Evolutionary conservation across 2,329 filamentous ascomycete genomes (phyloP), one percentile per base, ranked within the genome.

Genomic region (Keithomyces neogunnii): DNA sequence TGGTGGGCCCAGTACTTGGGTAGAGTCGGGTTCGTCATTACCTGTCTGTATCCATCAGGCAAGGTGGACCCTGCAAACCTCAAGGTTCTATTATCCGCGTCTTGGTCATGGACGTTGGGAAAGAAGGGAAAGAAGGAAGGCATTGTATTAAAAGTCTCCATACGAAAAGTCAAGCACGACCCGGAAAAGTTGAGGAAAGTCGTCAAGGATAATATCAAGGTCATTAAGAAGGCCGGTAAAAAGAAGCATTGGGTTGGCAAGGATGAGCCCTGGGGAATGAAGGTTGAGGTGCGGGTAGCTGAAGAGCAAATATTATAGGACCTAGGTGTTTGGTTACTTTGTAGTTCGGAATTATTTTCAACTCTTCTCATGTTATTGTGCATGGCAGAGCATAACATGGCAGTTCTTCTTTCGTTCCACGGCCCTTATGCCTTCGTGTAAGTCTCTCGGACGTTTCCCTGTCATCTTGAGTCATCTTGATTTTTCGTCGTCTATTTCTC

Each of bases 1-100:
- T 88, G 84, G 82, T 87, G 83, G 84, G 75, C 78, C 50, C 74
- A 72, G 49, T 87, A 85, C 59, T 59, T 86, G 1, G 84, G 85
- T 1, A 73, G 75, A 13, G 72, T 86, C 1, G 82, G 79, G 3
- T 70, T 70, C 4, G 62, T 86, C 8, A 67, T 86, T 32, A 78
- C 76, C 0, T 71, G 68, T 8, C 69, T 86, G 7, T 85, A 84
- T 64, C 84, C 85, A 1, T 75, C 80, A 1, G 84, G 84, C 1
- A 64, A 72, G 1, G 62, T 77, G 3, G 59, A 67, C 48, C 55
- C 60, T 32, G 58, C 60, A 32, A 67, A 72, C 53, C 66, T 69
- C 19, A 66, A 69, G 29, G 61, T 77, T 29, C 64, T 61, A 2
- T 64, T 76, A 46, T 61, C 62, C 9, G 67, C 71, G 1, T 63